Base-by-base conservation (phyloP, 495 filamentous ascomycete genomes). In the Talaromyces thailandensis region DNA sequence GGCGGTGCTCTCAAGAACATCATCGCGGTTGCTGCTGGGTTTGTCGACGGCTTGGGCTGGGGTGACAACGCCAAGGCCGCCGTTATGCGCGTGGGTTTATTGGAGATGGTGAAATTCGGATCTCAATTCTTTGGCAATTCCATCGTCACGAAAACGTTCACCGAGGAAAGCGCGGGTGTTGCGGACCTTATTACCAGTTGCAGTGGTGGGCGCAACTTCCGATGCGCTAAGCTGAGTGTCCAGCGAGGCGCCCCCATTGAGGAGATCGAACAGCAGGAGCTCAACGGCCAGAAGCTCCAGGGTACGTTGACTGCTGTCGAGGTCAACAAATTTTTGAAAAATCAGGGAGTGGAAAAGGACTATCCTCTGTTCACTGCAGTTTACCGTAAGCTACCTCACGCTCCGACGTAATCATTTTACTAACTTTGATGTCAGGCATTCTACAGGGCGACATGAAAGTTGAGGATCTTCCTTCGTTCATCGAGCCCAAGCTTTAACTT, bases 271-370 rank as follows among this genome's bases (percentile, higher is more conserved):
- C 81, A 83, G 70, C 81, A 81, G 45, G 92, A 96, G 74, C 80
- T 99, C 64, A 99, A 99, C 71, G 95, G 95, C 32, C 95, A 99
- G 82, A 96, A 92, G 78, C 76, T 99, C 65, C 95, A 98, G 73
- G 95, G 95, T 18, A 96, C 90, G 6, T 86, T 87, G 68, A 99
- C 95, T 37, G 90, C 94, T 21, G 83, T 83, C 53, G 95, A 99
- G 71, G 93, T 99, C 18, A 88, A 93, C 77, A 82, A 75, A 50
- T 97, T 97, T 73, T 73, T 99, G 73, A 90, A 87, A 76, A 84
- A 83, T 56, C 83, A 86, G 67, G 86, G 85, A 5, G 76, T 84
- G 64, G 92, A 95, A 75, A 75, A 84, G 24, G 89, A 96, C 48
- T 99, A 94, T 69, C 95, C 95, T 43, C 74, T 99, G 31, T 91